Evolutionary conservation across 164 flowering plant genomes (phyloP).

Genomic region (Litsea cubeba): DNA sequence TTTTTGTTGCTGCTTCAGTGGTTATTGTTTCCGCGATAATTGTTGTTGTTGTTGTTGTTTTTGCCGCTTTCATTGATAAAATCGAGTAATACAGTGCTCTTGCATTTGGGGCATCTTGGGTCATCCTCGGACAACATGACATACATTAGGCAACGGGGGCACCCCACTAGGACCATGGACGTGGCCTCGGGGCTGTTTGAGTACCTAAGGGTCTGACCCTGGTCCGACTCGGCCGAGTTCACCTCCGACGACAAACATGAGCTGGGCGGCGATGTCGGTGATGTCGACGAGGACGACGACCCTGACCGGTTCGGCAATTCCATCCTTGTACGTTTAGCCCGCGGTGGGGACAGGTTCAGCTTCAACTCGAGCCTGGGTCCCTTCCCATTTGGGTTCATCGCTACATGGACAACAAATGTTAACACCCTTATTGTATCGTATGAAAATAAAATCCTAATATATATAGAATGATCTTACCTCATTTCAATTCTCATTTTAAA

Average conservation of each 20-base stretch:
- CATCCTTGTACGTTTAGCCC: not conserved
- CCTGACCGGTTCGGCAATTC: not conserved
- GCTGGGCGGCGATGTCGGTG: conserved; percentile 68
- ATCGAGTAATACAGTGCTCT: conserved; percentile 80
- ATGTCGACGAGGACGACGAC: conserved; percentile 23
- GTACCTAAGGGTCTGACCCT: conserved; percentile 16
- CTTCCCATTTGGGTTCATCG: conserved; percentile 27
- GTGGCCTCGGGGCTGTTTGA: conserved; percentile 57
- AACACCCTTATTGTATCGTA: not conserved
- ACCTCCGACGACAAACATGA: conserved; percentile 83
- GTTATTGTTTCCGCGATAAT: too few relatives aligned
- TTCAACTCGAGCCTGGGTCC: conserved; percentile 64
- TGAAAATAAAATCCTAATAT: not conserved
- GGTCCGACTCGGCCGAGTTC: conserved; percentile 9
- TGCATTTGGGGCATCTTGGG: conserved; percentile 86
- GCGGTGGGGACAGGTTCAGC: conserved; percentile 75
- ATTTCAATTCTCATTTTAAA: not conserved
- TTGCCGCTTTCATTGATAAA: conserved; percentile 34
- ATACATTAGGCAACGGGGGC: conserved; percentile 82
- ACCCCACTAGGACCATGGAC: conserved; percentile 80
- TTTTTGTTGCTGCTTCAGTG: conserved; percentile 2
- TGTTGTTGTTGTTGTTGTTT: conserved; percentile 3
- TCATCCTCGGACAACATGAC: conserved; percentile 78
- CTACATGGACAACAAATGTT: not conserved
- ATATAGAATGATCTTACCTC: too few relatives aligned